Conservation (phyloP, 2,329 filamentous ascomycete species). For the Aspergillus alliaceus region DNA sequence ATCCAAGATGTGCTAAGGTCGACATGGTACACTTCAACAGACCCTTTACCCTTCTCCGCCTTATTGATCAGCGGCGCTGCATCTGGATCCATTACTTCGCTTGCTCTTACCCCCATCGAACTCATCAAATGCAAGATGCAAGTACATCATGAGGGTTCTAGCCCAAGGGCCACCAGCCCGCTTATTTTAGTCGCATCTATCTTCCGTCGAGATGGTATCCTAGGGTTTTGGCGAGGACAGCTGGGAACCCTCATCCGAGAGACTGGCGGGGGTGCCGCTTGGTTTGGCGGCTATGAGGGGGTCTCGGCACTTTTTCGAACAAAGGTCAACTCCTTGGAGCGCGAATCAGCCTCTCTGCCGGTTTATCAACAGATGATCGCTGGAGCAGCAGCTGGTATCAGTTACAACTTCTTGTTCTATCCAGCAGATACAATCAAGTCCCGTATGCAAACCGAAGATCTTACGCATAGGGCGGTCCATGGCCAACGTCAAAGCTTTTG, state of each 20-base stretch:
- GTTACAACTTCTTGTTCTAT: conserved; percentile 96
- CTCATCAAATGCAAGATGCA: conserved; percentile 99
- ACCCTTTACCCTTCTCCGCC: conserved; percentile 69
- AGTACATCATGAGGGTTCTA: conserved; percentile 56
- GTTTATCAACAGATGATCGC: conserved; percentile 85
- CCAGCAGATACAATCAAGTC: conserved; percentile 97
- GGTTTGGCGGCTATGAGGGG: conserved; percentile 91
- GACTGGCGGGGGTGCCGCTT: conserved; percentile 87
- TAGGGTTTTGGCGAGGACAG: conserved; percentile 94
- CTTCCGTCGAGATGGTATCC: conserved; percentile 76
- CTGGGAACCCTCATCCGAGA: conserved; percentile 91
- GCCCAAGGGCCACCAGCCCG: conserved; percentile 57
- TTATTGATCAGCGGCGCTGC: conserved; percentile 80
- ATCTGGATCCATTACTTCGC: conserved; percentile 83
- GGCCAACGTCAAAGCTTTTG: conserved; percentile 66
- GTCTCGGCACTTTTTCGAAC: conserved; percentile 69
- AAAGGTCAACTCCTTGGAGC: conserved; percentile 40
- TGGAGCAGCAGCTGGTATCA: conserved; percentile 84
- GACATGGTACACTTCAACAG: conserved; percentile 54
- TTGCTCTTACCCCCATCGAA: conserved; percentile 92
- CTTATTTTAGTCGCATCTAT: conserved; percentile 73
- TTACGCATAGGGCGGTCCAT: conserved; percentile 44
- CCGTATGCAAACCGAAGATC: conserved; percentile 86
- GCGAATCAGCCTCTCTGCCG: conserved; percentile 59
- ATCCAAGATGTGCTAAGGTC: conserved; percentile 64